Conservation (phyloP, 2,329 filamentous ascomycete genomes). For the Hansfordia pulvinata region DNA sequence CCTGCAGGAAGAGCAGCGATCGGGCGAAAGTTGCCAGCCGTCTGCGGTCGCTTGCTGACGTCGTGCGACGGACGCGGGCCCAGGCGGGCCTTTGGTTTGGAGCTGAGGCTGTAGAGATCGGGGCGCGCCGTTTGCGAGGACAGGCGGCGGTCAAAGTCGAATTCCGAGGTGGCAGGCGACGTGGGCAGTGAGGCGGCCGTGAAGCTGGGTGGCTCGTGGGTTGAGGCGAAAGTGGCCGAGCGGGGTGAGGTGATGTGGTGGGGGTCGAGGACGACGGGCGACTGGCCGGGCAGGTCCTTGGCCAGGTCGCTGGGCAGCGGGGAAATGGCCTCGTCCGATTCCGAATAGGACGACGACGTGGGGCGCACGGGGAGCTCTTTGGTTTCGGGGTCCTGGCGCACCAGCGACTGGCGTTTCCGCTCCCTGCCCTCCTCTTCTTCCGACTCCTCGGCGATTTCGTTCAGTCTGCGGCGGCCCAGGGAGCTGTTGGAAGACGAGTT, state of each 20-base stretch:
- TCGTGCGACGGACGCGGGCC: slow-evolving; percentile 72
- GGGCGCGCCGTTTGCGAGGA: slow-evolving; percentile 38
- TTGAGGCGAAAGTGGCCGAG: slow-evolving; percentile 33
- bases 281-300: slow-evolving; percentile 12
- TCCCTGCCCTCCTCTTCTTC: slow-evolving; percentile 60
- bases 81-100: slow-evolving; percentile 76
- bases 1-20: slow-evolving; percentile 70
- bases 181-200: slow-evolving; percentile 28
- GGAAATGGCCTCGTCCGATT: slow-evolving; percentile 8
- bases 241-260: slow-evolving; percentile 36
- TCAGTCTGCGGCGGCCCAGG: slow-evolving; percentile 59
- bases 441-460: slow-evolving; percentile 89
- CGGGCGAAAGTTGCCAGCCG: slow-evolving; percentile 50
- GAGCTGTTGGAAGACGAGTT: slow-evolving; percentile 77
- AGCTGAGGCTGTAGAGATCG: slow-evolving; percentile 35
- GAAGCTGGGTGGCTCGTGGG: slow-evolving; percentile 36
- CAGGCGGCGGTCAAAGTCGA: slow-evolving; percentile 21
- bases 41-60: slow-evolving; percentile 44
- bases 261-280: slow-evolving; percentile 35
- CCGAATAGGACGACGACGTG: slow-evolving; percentile 16
- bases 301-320: slow-evolving; percentile 12
- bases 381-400: slow-evolving; percentile 25
- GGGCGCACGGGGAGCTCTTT: slow-evolving; percentile 13
- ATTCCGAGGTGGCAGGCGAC: slow-evolving; percentile 29
- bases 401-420: slow-evolving; percentile 42